Percentiles rank a stretch among this genome's conserved stretches.
Evolutionary conservation across 78 protist species (phyloP).

Genomic region (Dictyostelium intermedium): DNA sequence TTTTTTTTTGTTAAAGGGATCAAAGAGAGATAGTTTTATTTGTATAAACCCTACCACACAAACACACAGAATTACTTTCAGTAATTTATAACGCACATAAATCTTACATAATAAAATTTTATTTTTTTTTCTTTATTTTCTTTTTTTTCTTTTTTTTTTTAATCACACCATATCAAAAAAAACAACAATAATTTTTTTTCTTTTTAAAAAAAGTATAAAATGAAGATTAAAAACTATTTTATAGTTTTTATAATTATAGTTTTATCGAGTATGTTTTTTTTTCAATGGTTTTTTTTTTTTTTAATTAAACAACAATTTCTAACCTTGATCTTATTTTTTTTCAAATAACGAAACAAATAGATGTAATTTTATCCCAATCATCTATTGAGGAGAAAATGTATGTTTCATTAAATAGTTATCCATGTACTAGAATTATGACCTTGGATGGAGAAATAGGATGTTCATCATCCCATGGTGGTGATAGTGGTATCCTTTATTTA

Average conservation of each 20-base stretch:
- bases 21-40: background rate
- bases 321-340: background rate
- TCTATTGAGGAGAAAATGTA: background rate
- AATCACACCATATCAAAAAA: background rate
- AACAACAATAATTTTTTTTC: background rate
- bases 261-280: background rate
- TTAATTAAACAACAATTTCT: background rate
- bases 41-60: background rate
- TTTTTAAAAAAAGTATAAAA: background rate
- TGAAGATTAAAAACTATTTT: background rate
- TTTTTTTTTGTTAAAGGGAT: background rate
- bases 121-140: too few relatives aligned
- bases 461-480: slow-evolving; percentile 22
- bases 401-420: background rate
- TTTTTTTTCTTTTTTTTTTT: background rate
- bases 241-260: background rate
- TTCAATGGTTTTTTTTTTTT: background rate
- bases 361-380: background rate
- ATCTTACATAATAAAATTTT: background rate
- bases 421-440: slow-evolving; percentile 33
- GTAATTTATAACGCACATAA: background rate
- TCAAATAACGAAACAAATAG: background rate
- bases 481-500: slow-evolving; percentile 38
- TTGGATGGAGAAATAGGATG: slow-evolving; percentile 44
- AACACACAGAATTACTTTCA: background rate